These are phyloP conservation scores for Dacryopinax primogenitus DNA, from an alignment of 768 basidiomycete genomes.

Conservation along the genomic window DNA sequence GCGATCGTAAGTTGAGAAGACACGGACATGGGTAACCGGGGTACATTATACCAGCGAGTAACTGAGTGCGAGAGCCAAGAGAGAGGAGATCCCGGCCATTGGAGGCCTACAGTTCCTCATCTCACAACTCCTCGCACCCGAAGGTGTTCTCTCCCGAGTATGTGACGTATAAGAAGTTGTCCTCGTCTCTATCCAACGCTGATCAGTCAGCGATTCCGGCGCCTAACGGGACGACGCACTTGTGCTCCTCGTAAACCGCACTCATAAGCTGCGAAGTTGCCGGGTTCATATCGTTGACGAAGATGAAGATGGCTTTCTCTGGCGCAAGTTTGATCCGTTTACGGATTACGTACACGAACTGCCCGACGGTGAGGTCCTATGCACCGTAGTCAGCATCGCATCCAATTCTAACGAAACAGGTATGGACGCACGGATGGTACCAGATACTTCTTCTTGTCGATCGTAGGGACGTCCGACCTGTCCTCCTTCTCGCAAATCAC, in stretches of 20 bases:
- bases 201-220: not conserved
- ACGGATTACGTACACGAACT: constrained; percentile 98
- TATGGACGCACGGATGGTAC: constrained; percentile 82
- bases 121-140: not conserved
- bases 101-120: not conserved
- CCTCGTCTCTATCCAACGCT: constrained; percentile 77
- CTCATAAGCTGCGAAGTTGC: constrained; percentile 98
- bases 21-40: not conserved
- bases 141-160: constrained; percentile 13
- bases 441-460: constrained; percentile 99
- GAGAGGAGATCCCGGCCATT: not conserved
- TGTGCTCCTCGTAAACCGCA: constrained; percentile 98
- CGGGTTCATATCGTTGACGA: constrained; percentile 95
- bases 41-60: not conserved
- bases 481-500: constrained; percentile 99
- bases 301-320: constrained; percentile 99
- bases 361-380: constrained; percentile 91
- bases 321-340: constrained; percentile 99
- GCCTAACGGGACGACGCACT: constrained; percentile 53
- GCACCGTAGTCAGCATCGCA: not conserved
- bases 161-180: constrained; percentile 68
- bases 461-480: constrained; percentile 94
- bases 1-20: not conserved
- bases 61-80: not conserved
- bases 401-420: not conserved